Percentiles rank a stretch among this genome's conserved stretches.
These are phyloP conservation scores for Candida caryicola DNA, from an alignment of 805 yeast species.

Conservation along the genomic window DNA sequence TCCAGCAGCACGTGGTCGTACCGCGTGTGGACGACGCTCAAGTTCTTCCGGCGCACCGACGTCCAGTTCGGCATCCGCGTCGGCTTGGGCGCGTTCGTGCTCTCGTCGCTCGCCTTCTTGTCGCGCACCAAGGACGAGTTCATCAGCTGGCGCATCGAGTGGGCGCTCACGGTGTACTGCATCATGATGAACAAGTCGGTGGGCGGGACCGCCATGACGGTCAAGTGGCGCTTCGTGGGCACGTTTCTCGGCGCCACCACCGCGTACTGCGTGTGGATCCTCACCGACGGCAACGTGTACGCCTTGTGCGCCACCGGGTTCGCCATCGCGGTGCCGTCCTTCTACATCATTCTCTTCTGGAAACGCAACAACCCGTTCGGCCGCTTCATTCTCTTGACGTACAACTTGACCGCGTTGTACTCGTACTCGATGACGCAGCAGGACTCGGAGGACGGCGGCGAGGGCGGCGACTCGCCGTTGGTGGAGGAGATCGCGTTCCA, in stretches of 20 bases:
- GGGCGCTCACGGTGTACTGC: slow-evolving; percentile 80
- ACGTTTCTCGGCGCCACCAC: slow-evolving; percentile 66
- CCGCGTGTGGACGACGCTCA: slow-evolving; percentile 49
- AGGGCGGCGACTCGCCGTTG: slow-evolving; percentile 68
- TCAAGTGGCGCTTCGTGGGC: slow-evolving; percentile 70
- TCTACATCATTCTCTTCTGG: slow-evolving; percentile 67
- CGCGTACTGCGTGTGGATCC: slow-evolving; percentile 60
- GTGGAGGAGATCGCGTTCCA: slow-evolving; percentile 75
- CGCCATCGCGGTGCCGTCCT: slow-evolving; percentile 45
- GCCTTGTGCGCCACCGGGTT: slow-evolving; percentile 51
- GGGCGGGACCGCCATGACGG: slow-evolving; percentile 82
- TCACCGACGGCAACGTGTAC: slow-evolving; percentile 53
- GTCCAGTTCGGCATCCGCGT: slow-evolving; percentile 78
- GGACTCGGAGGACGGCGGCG: slow-evolving; percentile 57
- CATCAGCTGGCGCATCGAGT: slow-evolving; percentile 71
- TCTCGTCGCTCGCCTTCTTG: slow-evolving; percentile 66
- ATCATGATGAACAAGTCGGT: slow-evolving; percentile 82
- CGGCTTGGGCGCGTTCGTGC: slow-evolving; percentile 68
- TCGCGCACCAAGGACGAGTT: slow-evolving; percentile 54
- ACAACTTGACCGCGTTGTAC: slow-evolving; percentile 74
- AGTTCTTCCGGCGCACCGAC: slow-evolving; percentile 58
- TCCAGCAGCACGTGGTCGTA: slow-evolving; percentile 9
- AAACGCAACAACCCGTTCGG: slow-evolving; percentile 60
- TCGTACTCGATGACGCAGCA: slow-evolving; percentile 64
- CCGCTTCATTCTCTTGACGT: slow-evolving; percentile 68